These are phyloP conservation scores for Diophrys appendiculata DNA, from an alignment of 73 alveolate species.

Conservation along the genomic window DNA sequence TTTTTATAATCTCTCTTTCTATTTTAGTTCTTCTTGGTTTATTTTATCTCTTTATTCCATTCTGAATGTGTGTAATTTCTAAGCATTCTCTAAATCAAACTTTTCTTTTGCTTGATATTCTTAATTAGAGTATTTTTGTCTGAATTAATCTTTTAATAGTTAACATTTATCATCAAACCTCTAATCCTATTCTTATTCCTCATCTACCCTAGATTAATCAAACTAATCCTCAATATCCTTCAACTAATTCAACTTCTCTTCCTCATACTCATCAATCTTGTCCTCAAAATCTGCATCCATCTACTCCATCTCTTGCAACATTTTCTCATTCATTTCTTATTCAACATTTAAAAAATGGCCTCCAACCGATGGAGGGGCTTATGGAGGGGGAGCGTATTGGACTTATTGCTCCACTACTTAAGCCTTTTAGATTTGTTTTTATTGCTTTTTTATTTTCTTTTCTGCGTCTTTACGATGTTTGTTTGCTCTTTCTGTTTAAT, in stretches of 20 bases:
- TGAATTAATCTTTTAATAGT: background rate
- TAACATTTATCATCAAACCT: background rate
- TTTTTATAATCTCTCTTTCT: no score
- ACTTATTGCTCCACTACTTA: slow-evolving; percentile 1
- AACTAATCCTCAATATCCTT: background rate
- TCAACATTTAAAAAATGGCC: background rate
- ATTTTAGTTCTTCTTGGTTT: background rate
- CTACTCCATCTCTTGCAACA: slow-evolving; percentile 4
- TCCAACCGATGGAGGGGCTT: background rate
- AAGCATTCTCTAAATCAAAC: background rate
- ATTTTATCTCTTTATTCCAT: background rate
- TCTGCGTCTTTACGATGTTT: slow-evolving; percentile 26
- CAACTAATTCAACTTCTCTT: slow-evolving; percentile 7
- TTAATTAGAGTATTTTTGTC: background rate
- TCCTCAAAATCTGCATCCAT: slow-evolving; percentile 8
- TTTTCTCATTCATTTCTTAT: slow-evolving; percentile 9
- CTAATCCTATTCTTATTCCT: background rate
- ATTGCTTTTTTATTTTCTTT: slow-evolving; percentile 7
- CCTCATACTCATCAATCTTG: slow-evolving; percentile 26
- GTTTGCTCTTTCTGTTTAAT: slow-evolving; percentile 25
- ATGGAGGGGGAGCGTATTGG: background rate
- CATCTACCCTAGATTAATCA: background rate
- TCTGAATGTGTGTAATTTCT: background rate
- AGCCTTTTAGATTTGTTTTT: background rate
- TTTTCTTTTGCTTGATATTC: background rate